These are phyloP conservation scores for Argentina anserina DNA, from an alignment of 306 rosid genomes.

Conservation along the genomic window DNA sequence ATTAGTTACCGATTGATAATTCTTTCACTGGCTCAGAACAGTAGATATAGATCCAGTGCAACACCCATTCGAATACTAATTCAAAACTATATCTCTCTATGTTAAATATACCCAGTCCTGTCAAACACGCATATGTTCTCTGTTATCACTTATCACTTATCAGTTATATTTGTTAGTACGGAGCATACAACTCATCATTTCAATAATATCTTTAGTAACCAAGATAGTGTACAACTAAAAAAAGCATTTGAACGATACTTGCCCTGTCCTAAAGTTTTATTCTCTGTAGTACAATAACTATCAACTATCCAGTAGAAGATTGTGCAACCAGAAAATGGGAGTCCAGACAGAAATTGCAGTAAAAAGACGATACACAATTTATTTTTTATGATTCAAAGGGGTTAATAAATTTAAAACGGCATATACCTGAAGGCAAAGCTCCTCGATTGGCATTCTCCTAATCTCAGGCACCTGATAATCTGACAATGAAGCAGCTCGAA, in stretches of 20 bases:
- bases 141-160: neutral
- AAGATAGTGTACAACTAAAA: neutral
- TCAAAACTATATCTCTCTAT: neutral
- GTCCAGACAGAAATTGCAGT: neutral
- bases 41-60: neutral
- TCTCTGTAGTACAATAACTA: neutral
- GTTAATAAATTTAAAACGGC: constrained; percentile 12
- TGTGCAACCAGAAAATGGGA: neutral
- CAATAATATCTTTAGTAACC: neutral
- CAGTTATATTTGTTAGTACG: neutral
- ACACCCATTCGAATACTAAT: neutral
- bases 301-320: neutral
- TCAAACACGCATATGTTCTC: neutral
- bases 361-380: neutral
- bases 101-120: neutral
- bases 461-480: constrained; percentile 91
- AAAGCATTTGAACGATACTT: neutral
- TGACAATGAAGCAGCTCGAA: constrained; percentile 61
- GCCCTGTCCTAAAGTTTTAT: neutral
- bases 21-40: neutral
- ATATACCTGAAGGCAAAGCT: constrained; percentile 84
- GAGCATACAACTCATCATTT: neutral
- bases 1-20: neutral
- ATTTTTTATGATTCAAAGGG: neutral
- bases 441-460: constrained; percentile 92